Evolutionary conservation across 208 protist species (phyloP).

Genomic region (Leishmania lainsoni): DNA sequence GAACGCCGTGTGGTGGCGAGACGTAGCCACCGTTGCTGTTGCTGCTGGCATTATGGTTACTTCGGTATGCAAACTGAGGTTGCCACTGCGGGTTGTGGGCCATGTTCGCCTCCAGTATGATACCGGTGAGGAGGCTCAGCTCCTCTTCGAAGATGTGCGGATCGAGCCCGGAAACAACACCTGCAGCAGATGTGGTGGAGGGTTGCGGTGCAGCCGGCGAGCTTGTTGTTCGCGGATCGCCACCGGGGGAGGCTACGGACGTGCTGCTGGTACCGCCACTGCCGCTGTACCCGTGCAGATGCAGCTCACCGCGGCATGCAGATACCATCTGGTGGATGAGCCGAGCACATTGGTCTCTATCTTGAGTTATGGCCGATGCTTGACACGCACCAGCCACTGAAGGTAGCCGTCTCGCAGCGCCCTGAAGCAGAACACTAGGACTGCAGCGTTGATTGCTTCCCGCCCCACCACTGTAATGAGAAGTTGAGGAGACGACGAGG

Average conservation of each 20-base stretch:
- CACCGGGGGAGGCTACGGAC: conserved; percentile 24
- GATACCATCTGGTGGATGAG: conserved; percentile 55
- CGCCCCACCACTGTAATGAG: not conserved
- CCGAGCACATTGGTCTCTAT: conserved; percentile 42
- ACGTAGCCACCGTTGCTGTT: conserved; percentile 24
- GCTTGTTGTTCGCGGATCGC: conserved; percentile 28
- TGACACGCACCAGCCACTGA: conserved; percentile 54
- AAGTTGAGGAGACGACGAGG: conserved; percentile 2
- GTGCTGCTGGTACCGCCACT: conserved; percentile 1
- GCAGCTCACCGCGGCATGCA: conserved; percentile 41
- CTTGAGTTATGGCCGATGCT: conserved; percentile 39
- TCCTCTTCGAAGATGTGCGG: conserved; percentile 46
- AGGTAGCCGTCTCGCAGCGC: conserved; percentile 40
- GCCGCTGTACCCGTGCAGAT: conserved; percentile 29
- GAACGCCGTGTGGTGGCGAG: conserved; percentile 18
- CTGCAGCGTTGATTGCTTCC: conserved; percentile 7
- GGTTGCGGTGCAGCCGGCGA: conserved; percentile 22
- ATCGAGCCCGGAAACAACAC: conserved; percentile 3
- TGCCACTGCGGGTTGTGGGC: conserved; percentile 36
- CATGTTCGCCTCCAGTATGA: conserved; percentile 42
- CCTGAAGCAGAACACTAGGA: conserved; percentile 19
- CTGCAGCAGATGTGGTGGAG: conserved; percentile 4
- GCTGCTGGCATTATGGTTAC: conserved; percentile 9
- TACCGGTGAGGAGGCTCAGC: conserved; percentile 39
- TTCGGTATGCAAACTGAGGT: conserved; percentile 25